Base-by-base conservation (phyloP, 352 stramenopile species). In the Globisporangium heterothallicum region DNA sequence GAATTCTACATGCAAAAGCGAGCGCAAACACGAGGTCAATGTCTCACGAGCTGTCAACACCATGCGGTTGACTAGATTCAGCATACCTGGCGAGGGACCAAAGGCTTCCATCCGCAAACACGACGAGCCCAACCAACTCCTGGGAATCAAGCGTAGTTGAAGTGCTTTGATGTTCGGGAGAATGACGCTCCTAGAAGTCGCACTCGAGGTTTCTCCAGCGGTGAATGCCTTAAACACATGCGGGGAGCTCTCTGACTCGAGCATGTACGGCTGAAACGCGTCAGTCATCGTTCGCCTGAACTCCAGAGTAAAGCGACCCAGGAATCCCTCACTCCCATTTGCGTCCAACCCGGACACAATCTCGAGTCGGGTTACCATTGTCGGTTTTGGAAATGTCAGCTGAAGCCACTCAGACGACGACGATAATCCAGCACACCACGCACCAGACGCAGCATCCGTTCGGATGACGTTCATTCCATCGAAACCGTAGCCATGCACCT, bases 51-150 rank as follows among this genome's bases (percentile, higher is more conserved):
- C n/a, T n/a, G n/a, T n/a, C n/a, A n/a, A n/a, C n/a, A n/a, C n/a
- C n/a, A n/a, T n/a, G n/a, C n/a, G n/a, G n/a, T n/a, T n/a, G n/a
- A n/a, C n/a, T n/a, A n/a, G n/a, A 8, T 3, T 3, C 6, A 36
- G 30, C 30, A 26, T 71, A 84, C 72, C 64, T 63, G 58, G 49
- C 27, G 65, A 63, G n/a, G 62, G 68, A 8, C 74, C 68, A 18
- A 64, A 75, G 0, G 81, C 14, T 40, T 86, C 74, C n/a, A 86
- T 30, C 1, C 45, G 63, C 19, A 86, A 22, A 50, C 74, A 86
- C 3, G 56, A 24, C 6, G 44, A 56, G 8, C 68, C 72, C 2
- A 29, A 35, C 69, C 71, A 86, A 8, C n/a, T 43, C 0, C 61
- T 47, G 0, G 74, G 72, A n/a, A 79, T 62, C 41, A 86, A 56